Evolutionary conservation across 257 asterid species (phyloP).

Genomic region (Striga asiatica): DNA sequence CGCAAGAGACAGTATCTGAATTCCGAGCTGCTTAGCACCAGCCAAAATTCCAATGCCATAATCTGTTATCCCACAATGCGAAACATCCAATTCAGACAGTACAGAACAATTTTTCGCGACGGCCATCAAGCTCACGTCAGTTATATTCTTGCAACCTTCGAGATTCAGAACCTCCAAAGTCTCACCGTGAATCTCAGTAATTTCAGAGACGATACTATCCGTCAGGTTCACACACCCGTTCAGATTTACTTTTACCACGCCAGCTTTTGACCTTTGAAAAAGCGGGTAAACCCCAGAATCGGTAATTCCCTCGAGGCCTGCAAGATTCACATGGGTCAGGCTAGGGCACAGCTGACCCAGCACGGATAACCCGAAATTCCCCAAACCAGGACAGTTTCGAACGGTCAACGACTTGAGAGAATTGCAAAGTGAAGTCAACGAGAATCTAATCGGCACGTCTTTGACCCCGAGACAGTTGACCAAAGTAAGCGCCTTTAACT

Average conservation of each 20-base stretch:
- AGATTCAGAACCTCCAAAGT: conserved; percentile 60
- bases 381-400: conserved; percentile 65
- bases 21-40: conserved; percentile 32
- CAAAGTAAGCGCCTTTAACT: conserved; percentile 47
- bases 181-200: conserved; percentile 48
- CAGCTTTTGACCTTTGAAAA: conserved; percentile 40
- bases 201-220: conserved; percentile 38
- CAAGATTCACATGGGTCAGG: conserved; percentile 42
- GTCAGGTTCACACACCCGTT: conserved; percentile 60
- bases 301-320: conserved; percentile 39
- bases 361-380: conserved; percentile 41
- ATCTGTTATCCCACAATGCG: conserved; percentile 47
- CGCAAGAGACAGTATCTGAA: conserved; percentile 57
- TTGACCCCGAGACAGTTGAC: conserved; percentile 63
- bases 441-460: conserved; percentile 32
- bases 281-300: conserved; percentile 64
- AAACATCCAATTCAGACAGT: conserved; percentile 56
- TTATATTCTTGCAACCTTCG: conserved; percentile 52
- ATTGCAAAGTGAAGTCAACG: conserved; percentile 26
- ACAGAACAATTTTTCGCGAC: conserved; percentile 46
- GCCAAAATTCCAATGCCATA: conserved; percentile 55
- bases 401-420: conserved; percentile 56
- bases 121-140: conserved; percentile 49
- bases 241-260: conserved; percentile 55
- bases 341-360: conserved; percentile 55